Evolutionary conservation across 2,329 filamentous ascomycete species (phyloP), one percentile per base, ranked within the genome.

Genomic region (Calonectria fujianensis): DNA sequence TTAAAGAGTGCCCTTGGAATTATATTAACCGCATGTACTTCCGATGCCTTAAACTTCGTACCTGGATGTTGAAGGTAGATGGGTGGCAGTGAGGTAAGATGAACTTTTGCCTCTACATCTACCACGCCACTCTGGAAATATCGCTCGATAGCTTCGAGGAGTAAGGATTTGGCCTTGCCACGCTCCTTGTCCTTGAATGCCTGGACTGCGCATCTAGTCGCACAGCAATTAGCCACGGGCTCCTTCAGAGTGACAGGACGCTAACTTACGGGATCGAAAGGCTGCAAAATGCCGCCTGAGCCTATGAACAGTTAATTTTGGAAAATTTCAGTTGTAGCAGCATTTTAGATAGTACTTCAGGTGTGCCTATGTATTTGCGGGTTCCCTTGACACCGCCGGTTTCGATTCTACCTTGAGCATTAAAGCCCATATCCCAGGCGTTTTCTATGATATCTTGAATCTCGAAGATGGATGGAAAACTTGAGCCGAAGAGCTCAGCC

Each of bases 341-440:
- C 35, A 20, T 14, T 7, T 20, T 27, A 27, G 10, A 1, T 32
- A 37, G 78, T 87, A 95, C 94, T 88, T 98, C 96, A 11, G 95
- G 93, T 1, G 96, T 98, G 20, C 96, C 96, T 79, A 98, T 98
- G 82, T 97, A 98, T 84, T 98, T 98, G 74, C 97, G 91, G 0
- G 96, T 98, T n/a, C 93, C 93, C 76, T 88, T 91, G 76, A 98
- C 94, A 1, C 96, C 95, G 3, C 96, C 96, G 0, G 96, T 98
- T 84, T 98, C 95, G 3, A 91, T 82, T 41, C 95, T 90, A 4
- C 94, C 95, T 57, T 92, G 89, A 4, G 90, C 83, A 80, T 97
- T 97, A 82, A 97, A 95, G 0, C 94, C 96, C 82, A 89, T 89
- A 81, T 98, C 95, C 96, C 96, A 98, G 0, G 96, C 96, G 20